phyloP scores from a whole-genome alignment of 2,329 filamentous ascomycete species.

The Cladosporium sp. region DNA sequence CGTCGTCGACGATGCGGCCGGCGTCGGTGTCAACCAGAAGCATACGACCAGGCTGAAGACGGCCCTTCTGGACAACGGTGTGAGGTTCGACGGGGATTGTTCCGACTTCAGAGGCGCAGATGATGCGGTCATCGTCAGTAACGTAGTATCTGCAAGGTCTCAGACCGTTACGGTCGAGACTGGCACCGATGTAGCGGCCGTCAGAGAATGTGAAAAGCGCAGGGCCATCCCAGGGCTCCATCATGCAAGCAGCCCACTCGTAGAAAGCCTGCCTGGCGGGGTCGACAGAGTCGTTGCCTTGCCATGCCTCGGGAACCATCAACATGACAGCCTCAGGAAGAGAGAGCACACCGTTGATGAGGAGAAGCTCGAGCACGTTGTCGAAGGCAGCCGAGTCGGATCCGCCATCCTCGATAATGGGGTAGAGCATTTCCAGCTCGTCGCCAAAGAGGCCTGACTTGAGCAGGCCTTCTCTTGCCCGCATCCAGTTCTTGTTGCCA shows the following conservation, averaged over 20 bases:
- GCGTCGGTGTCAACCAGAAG: constrained; percentile 88
- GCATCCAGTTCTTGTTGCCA: constrained; percentile 99
- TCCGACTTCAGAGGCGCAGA: constrained; percentile 95
- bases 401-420: constrained; percentile 93
- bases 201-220: constrained; percentile 97
- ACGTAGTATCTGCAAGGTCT: constrained; percentile 96
- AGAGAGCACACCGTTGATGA: constrained; percentile 93
- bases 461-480: constrained; percentile 91
- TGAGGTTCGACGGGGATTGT: constrained; percentile 91
- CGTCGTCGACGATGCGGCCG: constrained; percentile 91
- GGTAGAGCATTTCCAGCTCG: constrained; percentile 86
- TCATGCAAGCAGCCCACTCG: constrained; percentile 97
- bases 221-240: constrained; percentile 98
- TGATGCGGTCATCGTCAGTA: constrained; percentile 93
- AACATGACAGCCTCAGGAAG: constrained; percentile 96
- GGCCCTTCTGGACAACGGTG: constrained; percentile 86
- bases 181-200: constrained; percentile 94
- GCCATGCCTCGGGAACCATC: constrained; percentile 98
- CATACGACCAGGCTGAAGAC: constrained; percentile 93
- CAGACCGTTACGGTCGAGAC: constrained; percentile 92
- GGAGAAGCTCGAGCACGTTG: constrained; percentile 90
- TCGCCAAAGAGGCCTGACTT: constrained; percentile 90
- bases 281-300: constrained; percentile 89
- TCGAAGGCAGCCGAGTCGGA: constrained; percentile 97
- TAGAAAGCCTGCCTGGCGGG: constrained; percentile 96